Conservation (phyloP, 2,329 filamentous ascomycete species). For the Corinectria fuckeliana region DNA sequence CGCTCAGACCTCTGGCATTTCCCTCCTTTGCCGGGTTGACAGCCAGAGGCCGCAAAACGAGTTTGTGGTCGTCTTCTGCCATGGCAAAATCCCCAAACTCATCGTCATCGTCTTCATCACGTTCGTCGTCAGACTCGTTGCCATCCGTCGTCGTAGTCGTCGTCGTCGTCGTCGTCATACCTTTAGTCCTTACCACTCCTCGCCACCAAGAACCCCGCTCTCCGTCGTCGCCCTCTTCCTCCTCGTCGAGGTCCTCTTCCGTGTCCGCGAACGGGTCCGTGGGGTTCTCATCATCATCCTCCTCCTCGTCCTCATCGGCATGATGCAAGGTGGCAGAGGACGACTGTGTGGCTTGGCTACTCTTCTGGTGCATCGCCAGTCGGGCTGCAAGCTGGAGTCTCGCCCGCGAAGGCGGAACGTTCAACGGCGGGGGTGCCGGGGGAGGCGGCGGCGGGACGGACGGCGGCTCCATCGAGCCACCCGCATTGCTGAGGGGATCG, state of each 20-base stretch:
- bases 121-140: constrained; percentile 57
- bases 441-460: constrained; percentile 66
- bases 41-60: constrained; percentile 62
- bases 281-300: constrained; percentile 50
- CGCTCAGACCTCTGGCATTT: constrained; percentile 52
- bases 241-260: constrained; percentile 61
- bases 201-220: constrained; percentile 58
- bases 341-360: constrained; percentile 56
- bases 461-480: constrained; percentile 59
- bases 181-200: constrained; percentile 45
- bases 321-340: constrained; percentile 50
- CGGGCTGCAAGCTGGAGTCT: constrained; percentile 89
- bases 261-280: constrained; percentile 56
- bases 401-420: constrained; percentile 85
- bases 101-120: constrained; percentile 65
- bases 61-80: constrained; percentile 57
- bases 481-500: constrained; percentile 57
- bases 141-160: constrained; percentile 54
- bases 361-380: constrained; percentile 77
- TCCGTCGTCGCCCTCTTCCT: constrained; percentile 45
- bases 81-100: constrained; percentile 75
- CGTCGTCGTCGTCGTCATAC: constrained; percentile 62
- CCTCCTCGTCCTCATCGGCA: constrained; percentile 39
- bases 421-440: constrained; percentile 77
- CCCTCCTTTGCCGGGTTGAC: constrained; percentile 57